Evolutionary conservation across 2,329 filamentous ascomycete species (phyloP).

Genomic region (Pseudocercospora eumusae): DNA sequence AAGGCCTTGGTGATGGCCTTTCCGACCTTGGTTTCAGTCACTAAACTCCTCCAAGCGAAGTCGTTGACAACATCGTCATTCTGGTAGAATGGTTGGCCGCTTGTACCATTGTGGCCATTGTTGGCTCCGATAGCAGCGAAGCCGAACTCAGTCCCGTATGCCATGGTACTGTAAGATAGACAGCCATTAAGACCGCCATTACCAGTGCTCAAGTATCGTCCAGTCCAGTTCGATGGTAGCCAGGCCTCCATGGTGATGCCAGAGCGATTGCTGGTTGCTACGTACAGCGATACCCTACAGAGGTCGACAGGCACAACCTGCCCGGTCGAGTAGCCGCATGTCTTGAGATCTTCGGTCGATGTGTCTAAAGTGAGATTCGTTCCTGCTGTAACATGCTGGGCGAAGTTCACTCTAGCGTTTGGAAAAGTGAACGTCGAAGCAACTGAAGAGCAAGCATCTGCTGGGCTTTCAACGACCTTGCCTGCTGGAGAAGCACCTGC

Average conservation of each 20-base stretch:
- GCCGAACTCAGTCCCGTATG: constrained; percentile 43
- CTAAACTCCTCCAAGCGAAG: constrained; percentile 46
- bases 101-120: constrained; percentile 48
- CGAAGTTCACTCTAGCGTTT: constrained; percentile 35
- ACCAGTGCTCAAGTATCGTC: constrained; percentile 44
- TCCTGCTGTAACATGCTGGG: constrained; percentile 31
- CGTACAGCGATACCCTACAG: constrained; percentile 46
- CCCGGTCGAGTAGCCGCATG: constrained; percentile 40
- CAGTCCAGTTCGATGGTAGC: constrained; percentile 47
- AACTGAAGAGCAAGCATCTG: constrained; percentile 28
- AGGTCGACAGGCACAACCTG: constrained; percentile 42
- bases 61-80: constrained; percentile 51
- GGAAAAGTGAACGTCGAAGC: constrained; percentile 26
- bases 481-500: constrained; percentile 18
- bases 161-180: constrained; percentile 41
- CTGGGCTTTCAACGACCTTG: constrained; percentile 20
- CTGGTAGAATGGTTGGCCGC: constrained; percentile 50
- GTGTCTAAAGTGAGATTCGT: constrained; percentile 34
- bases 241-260: constrained; percentile 50
- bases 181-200: constrained; percentile 49
- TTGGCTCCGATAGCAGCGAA: constrained; percentile 47
- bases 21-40: constrained; percentile 36
- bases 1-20: constrained; percentile 39
- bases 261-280: constrained; percentile 44
- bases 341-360: constrained; percentile 40